Evolutionary conservation across 208 protist genomes (phyloP).

Genomic region (Acanthamoeba triangularis): DNA sequence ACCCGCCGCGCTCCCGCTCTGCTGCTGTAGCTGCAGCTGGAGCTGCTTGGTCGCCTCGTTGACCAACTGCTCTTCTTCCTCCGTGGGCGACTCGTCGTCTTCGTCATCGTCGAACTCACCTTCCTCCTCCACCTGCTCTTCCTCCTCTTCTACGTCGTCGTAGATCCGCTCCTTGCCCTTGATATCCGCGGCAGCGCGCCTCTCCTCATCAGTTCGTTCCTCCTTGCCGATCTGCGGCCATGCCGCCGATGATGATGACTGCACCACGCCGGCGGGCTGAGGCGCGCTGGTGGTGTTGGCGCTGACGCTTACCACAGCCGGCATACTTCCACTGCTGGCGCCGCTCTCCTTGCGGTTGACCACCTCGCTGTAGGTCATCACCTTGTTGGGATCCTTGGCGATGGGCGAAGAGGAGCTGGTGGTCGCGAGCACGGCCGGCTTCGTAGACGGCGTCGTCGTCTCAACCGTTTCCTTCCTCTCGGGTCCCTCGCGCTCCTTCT

Average conservation of each 20-base stretch:
- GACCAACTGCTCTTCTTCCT: background rate
- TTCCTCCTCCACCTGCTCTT: conserved; percentile 29
- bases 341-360: conserved; percentile 29
- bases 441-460: background rate
- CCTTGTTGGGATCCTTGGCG: background rate
- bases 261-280: background rate
- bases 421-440: background rate
- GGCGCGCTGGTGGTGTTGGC: background rate
- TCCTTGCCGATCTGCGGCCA: background rate
- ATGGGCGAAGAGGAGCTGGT: background rate
- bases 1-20: background rate
- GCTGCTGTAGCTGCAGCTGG: background rate
- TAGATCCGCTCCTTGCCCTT: conserved; percentile 17
- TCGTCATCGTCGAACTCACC: background rate
- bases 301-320: background rate
- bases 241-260: background rate
- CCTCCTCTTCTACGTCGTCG: background rate
- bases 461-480: background rate
- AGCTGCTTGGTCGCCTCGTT: background rate
- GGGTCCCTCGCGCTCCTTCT: background rate
- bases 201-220: background rate
- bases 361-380: conserved; percentile 29
- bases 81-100: background rate
- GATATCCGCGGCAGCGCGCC: background rate
- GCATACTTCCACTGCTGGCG: background rate